phyloP scores from a whole-genome alignment of 768 basidiomycete species.

The Kondoa malvinella region DNA sequence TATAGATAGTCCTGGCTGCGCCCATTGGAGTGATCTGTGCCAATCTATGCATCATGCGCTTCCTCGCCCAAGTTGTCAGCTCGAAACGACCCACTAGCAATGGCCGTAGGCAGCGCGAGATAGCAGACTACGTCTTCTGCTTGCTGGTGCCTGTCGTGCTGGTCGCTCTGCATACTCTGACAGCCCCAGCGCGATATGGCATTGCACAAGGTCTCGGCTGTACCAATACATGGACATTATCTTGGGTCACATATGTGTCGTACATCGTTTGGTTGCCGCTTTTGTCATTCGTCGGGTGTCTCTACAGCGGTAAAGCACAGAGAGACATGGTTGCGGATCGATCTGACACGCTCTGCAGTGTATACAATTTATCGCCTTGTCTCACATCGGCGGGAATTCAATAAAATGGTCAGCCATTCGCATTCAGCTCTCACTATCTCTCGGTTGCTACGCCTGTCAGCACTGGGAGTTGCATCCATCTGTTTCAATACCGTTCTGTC shows the following conservation, averaged over 20 bases:
- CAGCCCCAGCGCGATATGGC: conserved; percentile 12
- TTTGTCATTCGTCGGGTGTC: conserved; percentile 8
- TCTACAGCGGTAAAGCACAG: conserved; percentile 10
- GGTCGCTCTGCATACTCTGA: conserved; percentile 15
- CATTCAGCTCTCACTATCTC: conserved; percentile 18
- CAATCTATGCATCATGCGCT: conserved; percentile 15
- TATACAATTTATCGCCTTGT: conserved; percentile 14
- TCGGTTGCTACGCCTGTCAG: conserved; percentile 16
- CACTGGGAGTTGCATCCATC: conserved; percentile 2
- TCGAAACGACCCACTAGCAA: no score
- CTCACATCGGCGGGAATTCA: conserved; percentile 16
- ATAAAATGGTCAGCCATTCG: conserved; percentile 7
- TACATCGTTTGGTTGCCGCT: conserved; percentile 14
- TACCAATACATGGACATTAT: neutral
- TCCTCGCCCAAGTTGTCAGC: conserved; percentile 18
- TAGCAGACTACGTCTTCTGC: conserved; percentile 15
- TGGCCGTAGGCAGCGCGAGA: no score
- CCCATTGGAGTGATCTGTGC: conserved; percentile 13
- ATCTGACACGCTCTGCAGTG: no score
- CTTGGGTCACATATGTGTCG: conserved; percentile 13
- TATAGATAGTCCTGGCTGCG: conserved; percentile 12
- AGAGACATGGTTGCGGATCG: no score
- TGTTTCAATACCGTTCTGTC: neutral
- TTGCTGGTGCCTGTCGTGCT: conserved; percentile 16
- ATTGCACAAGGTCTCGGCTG: conserved; percentile 10